Base-by-base conservation (phyloP, 768 basidiomycete genomes). In the Suillus luteus region DNA sequence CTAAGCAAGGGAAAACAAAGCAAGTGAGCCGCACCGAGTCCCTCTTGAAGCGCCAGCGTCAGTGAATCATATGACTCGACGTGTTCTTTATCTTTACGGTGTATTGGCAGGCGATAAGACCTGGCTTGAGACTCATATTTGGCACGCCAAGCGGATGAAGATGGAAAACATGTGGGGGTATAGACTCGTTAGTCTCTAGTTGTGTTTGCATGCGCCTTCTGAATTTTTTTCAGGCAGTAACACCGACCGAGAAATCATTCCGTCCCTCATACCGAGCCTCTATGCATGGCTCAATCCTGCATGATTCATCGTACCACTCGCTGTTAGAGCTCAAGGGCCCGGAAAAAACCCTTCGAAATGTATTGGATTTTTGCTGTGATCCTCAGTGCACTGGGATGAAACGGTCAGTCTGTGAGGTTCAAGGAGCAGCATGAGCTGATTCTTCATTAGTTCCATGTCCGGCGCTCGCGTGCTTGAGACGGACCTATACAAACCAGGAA, bases 121-220 rank as follows among this genome's bases (percentile, higher is more conserved):
- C 14, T 99, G 96, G 96, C 85, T 99, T 0, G 94, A 96, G 72
- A 96, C 95, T 6, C 97, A 99, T 73, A 77, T 99, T 22, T 99
- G 95, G 94, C 96, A 98, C 70, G 92, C 95, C 1, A 99, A 98
- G 76, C 86, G 97, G 7, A 96, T 96, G 88, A 87, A 90, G 65
- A 98, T 99, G 96, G 84, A 89, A 68, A 89, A 88, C 66, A 82
- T 92, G 75, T 99, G 95, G 95, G 94, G 93, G 0, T 94, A 93
- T 73, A 83, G 93, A 68, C 80, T 99, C 61, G 95, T 93, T 35
- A 24, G 83, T 71, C 52, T n/a, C 33, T 46, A 37, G 44, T 24
- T 49, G 37, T 27, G 59, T 62, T 43, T 54, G 8, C 1, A 59
- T 37, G 41, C 37, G 35, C 5, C 38, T 27, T 61, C 31, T 57